phyloP scores from a whole-genome alignment of 805 yeast genomes.

The Candida lessepsii region DNA sequence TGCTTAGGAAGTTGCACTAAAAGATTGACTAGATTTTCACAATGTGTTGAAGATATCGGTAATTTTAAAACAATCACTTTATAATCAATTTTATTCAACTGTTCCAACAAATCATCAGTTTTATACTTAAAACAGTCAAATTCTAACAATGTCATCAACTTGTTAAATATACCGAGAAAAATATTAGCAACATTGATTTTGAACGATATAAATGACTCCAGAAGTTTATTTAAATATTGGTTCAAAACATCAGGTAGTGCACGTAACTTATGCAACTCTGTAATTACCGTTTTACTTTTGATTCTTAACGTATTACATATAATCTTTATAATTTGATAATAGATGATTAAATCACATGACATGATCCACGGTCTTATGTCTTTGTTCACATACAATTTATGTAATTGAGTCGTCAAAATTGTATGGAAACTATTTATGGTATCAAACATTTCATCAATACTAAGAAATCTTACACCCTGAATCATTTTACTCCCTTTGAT shows the following conservation, averaged over 20 bases:
- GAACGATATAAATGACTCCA: constrained; percentile 48
- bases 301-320: constrained; percentile 57
- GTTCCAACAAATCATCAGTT: neutral
- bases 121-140: constrained; percentile 1
- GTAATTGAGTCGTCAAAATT: constrained; percentile 61
- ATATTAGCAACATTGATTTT: constrained; percentile 54
- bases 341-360: constrained; percentile 65
- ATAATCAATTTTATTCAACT: neutral
- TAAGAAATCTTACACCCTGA: constrained; percentile 67
- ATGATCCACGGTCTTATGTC: constrained; percentile 60
- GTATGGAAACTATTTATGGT: constrained; percentile 51
- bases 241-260: neutral
- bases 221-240: constrained; percentile 36
- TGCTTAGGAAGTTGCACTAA: neutral
- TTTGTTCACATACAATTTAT: constrained; percentile 52
- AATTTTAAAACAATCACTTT: neutral
- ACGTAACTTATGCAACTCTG: neutral
- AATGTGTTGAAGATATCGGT: constrained; percentile 1
- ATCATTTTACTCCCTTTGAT: constrained; percentile 63
- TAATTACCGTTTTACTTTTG: constrained; percentile 26
- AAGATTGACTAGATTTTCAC: neutral
- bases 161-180: constrained; percentile 32
- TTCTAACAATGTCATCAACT: constrained; percentile 1
- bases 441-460: constrained; percentile 57
- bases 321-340: constrained; percentile 52